Evolutionary conservation across 179 eudicot species (phyloP), one percentile per base, ranked within the genome.

Genomic region (Sideroxylon spinosum): DNA sequence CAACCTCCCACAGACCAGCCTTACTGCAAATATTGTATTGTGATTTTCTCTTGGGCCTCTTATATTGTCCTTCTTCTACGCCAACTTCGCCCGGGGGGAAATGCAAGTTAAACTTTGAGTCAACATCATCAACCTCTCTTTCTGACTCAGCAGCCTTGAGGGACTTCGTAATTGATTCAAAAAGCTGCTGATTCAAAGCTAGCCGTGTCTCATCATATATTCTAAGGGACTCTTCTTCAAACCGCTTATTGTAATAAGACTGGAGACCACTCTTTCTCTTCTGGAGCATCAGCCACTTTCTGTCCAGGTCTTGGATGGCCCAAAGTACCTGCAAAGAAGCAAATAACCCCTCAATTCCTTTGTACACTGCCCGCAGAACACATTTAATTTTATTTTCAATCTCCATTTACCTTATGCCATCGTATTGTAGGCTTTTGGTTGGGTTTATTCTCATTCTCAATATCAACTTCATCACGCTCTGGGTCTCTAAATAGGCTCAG

Each of bases 1-100:
- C 97, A 59, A 91, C 97, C 88, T 92, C 97, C 99, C 99, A 94
- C 20, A 97, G 82, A 75, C 99, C 97, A 88, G 98, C 91, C 84
- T 97, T 94, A 50, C 91, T 91, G 85, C 98, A 91, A 57, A 84
- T 79, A 78, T 91, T 87, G 62, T 97, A 94, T 11, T 77, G 86
- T 63, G 99, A 97, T 78, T 86, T 94, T 81, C 98, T 85, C 85
- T 89, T 92, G 37, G 99, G 99, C 80, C 95, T 92, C 88, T 89
- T 94, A 81, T 78, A 89, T 72, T 86, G 88, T 25, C 98, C 99
- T 83, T 92, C 98, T 85, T 91, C 97, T 14, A 81, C 87, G 57
- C 93, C 97, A 75, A 89, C 90, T 85, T 94, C 99, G 10, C 98
- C 97, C 0, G 97, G 91, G 23, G 99, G 98, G 61, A 97, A 97